phyloP scores from a whole-genome alignment of 768 basidiomycete genomes.

The Mycena rosella region DNA sequence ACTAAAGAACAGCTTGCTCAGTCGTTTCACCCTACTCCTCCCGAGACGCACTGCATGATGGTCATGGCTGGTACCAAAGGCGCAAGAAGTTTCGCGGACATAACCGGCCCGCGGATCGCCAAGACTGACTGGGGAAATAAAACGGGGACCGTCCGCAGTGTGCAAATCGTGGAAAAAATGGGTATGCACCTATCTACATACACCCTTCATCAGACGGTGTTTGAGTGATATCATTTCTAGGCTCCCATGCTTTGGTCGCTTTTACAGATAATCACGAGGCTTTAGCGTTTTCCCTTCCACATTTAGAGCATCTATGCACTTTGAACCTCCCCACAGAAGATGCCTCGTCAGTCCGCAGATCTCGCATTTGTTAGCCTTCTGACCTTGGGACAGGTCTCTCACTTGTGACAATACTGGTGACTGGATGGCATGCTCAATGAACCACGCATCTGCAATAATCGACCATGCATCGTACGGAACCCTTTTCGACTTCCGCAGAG shows the following conservation, averaged over 20 bases:
- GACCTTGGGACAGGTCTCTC: conserved; percentile 48
- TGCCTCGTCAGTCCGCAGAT: conserved; percentile 47
- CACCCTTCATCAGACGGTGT: conserved; percentile 8
- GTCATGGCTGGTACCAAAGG: conserved; percentile 70
- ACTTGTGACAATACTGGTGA: conserved; percentile 67
- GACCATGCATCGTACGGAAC: conserved; percentile 64
- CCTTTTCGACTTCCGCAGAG: conserved; percentile 68
- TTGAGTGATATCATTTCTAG: conserved; percentile 42
- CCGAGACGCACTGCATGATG: conserved; percentile 49
- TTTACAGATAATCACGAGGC: conserved; percentile 64
- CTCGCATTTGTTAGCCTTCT: conserved; percentile 27
- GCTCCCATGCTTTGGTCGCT: conserved; percentile 67
- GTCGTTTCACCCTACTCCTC: conserved; percentile 44
- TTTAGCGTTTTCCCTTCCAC: conserved; percentile 73
- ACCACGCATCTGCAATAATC: conserved; percentile 49
- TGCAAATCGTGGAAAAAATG: conserved; percentile 70
- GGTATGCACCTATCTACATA: conserved; percentile 56
- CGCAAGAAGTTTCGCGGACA: conserved; percentile 65
- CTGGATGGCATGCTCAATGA: conserved; percentile 60
- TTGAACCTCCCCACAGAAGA: conserved; percentile 51
- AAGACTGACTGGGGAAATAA: conserved; percentile 75
- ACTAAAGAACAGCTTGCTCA: conserved; percentile 53
- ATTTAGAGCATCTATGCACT: conserved; percentile 68
- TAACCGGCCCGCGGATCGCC: conserved; percentile 75
- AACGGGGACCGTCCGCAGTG: conserved; percentile 61